phyloP scores from a whole-genome alignment of 2,329 filamentous ascomycete species.

The Lecanicillium sp. region DNA sequence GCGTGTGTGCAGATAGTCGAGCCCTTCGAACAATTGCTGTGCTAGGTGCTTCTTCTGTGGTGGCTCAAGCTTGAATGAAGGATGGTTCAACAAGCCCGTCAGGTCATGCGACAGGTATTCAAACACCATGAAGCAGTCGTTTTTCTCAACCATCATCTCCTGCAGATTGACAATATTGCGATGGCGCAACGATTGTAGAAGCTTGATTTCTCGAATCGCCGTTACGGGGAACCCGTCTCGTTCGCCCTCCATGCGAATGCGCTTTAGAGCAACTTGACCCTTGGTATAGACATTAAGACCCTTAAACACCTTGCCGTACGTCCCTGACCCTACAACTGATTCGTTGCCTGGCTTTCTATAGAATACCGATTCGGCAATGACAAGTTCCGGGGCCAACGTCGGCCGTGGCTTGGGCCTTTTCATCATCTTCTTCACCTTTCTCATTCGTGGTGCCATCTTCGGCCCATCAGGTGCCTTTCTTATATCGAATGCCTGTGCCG shows the following conservation, averaged over 20 bases:
- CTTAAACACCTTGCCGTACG: conserved; percentile 94
- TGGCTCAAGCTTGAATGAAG: conserved; percentile 74
- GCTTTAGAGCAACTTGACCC: conserved; percentile 74
- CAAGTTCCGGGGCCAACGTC: conserved; percentile 61
- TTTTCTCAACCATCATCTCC: conserved; percentile 96
- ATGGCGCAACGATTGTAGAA: conserved; percentile 79
- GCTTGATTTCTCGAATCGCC: conserved; percentile 82
- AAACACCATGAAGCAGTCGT: conserved; percentile 99
- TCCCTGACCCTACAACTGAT: conserved; percentile 90
- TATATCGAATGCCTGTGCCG: conserved; percentile 35
- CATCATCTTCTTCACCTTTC: conserved; percentile 59
- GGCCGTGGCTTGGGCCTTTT: conserved; percentile 66
- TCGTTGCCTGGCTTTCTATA: conserved; percentile 95
- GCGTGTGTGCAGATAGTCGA: conserved; percentile 86
- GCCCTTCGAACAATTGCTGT: conserved; percentile 83
- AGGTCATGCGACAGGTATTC: conserved; percentile 96
- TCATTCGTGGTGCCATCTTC: conserved; percentile 38
- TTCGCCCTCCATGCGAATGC: conserved; percentile 90
- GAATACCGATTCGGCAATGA: conserved; percentile 79
- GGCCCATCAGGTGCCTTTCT: conserved; percentile 25
- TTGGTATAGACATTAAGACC: conserved; percentile 89
- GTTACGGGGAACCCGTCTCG: conserved; percentile 86
- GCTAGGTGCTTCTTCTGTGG: conserved; percentile 90
- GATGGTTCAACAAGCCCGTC: conserved; percentile 90
- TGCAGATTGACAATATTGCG: conserved; percentile 73